Conservation (phyloP, 1,139 yeast species). For the Pichia sp. region DNA sequence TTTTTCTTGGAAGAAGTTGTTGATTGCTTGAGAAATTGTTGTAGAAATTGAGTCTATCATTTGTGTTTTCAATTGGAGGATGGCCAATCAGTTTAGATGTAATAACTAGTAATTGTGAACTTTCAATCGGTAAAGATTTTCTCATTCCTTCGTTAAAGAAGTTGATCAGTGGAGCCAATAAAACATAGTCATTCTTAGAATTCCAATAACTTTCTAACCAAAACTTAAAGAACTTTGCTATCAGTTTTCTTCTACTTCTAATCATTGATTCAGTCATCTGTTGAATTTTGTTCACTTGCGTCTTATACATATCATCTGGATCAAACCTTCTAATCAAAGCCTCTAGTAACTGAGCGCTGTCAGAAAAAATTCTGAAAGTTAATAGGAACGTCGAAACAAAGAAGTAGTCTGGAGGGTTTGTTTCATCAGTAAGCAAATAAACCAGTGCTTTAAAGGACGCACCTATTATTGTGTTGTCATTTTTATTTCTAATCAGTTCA, state of each 20-base stretch:
- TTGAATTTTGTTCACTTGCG: conserved; percentile 27
- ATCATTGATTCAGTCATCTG: conserved; percentile 42
- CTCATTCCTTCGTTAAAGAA: conserved; percentile 71
- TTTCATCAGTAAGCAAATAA: conserved; percentile 64
- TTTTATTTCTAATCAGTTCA: conserved; percentile 40
- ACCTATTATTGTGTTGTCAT: conserved; percentile 43
- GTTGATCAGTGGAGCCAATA: conserved; percentile 62
- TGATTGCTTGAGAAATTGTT: conserved; percentile 27
- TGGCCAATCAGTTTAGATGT: conserved; percentile 45
- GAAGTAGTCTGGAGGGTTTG: conserved; percentile 59
- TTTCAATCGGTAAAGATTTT: conserved; percentile 51
- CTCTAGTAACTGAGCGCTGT: conserved; percentile 62
- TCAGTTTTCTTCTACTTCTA: conserved; percentile 58
- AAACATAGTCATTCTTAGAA: conserved; percentile 45
- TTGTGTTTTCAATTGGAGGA: conserved; percentile 28
- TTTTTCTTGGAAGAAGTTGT: conserved; percentile 41
- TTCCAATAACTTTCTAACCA: conserved; percentile 93
- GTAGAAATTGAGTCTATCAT: conserved; percentile 25
- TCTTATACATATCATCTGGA: conserved; percentile 34
- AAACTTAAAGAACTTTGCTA: conserved; percentile 59
- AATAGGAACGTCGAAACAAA: conserved; percentile 72
- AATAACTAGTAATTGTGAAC: conserved; percentile 51
- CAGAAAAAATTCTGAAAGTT: conserved; percentile 70
- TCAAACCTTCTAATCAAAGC: conserved; percentile 64
- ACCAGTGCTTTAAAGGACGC: conserved; percentile 75